Evolutionary conservation across 163 green algal genomes (phyloP).

Genomic region (Chlamydomonas reinhardtii): DNA sequence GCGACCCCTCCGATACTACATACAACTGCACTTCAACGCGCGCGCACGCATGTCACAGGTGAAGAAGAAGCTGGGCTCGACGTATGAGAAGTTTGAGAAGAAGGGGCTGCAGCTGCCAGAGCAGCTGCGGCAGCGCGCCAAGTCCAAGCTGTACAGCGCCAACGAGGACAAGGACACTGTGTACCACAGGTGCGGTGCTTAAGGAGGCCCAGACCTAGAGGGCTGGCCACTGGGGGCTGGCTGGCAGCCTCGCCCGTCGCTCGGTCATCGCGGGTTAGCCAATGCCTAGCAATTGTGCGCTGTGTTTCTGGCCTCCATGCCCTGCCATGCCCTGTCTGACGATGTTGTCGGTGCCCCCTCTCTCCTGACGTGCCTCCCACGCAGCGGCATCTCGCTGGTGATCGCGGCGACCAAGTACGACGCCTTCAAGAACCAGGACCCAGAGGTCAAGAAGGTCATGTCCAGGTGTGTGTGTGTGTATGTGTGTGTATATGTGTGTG

Average conservation of each 20-base stretch:
- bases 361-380: conserved; percentile 30
- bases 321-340: no score
- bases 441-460: conserved; percentile 75
- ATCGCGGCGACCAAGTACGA: conserved; percentile 82
- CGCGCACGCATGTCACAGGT: conserved; percentile 4
- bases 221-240: no score
- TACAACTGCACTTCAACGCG: no score
- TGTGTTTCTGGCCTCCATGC: no score
- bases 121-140: conserved; percentile 72
- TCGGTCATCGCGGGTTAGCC: no score
- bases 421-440: conserved; percentile 64
- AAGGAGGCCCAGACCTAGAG: no score
- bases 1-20: no score
- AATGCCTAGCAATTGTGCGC: no score
- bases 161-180: conserved; percentile 68
- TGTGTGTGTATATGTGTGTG: no score
- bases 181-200: conserved; percentile 30
- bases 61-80: conserved; percentile 64
- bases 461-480: conserved; percentile 20
- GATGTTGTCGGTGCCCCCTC: no score
- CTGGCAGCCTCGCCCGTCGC: no score
- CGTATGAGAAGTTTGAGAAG: conserved; percentile 78
- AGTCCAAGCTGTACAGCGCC: conserved; percentile 56
- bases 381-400: conserved; percentile 71
- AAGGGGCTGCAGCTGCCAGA: conserved; percentile 80